Percentiles rank a stretch among this genome's conserved stretches.
Conservation (phyloP, 2,329 filamentous ascomycete genomes). For the Daldinia sp. region DNA sequence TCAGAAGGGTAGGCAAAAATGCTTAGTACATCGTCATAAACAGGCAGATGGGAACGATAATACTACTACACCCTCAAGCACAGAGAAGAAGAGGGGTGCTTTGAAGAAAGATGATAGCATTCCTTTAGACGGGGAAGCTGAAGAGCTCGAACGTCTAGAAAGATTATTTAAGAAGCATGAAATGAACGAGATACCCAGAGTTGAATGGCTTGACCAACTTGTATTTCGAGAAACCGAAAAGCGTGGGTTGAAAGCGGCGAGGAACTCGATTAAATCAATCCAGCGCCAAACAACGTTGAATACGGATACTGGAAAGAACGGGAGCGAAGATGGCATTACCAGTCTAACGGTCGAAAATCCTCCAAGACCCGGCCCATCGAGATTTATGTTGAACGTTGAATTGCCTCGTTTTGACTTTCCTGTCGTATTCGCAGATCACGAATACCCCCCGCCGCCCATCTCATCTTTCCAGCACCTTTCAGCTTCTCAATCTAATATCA, state of each 20-base stretch:
- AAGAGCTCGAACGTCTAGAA: conserved; percentile 89
- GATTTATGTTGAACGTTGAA: conserved; percentile 88
- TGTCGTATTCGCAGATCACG: conserved; percentile 91
- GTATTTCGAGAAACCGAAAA: conserved; percentile 92
- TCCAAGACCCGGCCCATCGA: conserved; percentile 55
- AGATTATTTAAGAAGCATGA: conserved; percentile 96
- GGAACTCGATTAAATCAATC: conserved; percentile 67
- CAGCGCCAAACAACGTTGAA: conserved; percentile 55
- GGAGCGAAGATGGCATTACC: conserved; percentile 45
- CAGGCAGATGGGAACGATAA: conserved; percentile 85
- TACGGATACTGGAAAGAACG: conserved; percentile 48
- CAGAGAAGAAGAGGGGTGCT: conserved; percentile 62
- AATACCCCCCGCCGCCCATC: conserved; percentile 86
- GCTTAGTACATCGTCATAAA: conserved; percentile 81
- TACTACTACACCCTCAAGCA: conserved; percentile 78
- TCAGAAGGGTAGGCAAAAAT: conserved; percentile 92
- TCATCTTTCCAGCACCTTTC: conserved; percentile 75
- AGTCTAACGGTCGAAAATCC: conserved; percentile 55
- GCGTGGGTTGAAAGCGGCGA: conserved; percentile 70
- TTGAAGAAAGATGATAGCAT: conserved; percentile 59
- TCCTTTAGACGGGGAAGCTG: conserved; percentile 72
- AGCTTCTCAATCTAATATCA: conserved; percentile 71
- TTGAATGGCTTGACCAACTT: conserved; percentile 95
- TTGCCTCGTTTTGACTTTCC: conserved; percentile 95
- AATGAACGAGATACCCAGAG: conserved; percentile 91